Conservation (phyloP, 768 basidiomycete genomes). For the Mycena vitilis region DNA sequence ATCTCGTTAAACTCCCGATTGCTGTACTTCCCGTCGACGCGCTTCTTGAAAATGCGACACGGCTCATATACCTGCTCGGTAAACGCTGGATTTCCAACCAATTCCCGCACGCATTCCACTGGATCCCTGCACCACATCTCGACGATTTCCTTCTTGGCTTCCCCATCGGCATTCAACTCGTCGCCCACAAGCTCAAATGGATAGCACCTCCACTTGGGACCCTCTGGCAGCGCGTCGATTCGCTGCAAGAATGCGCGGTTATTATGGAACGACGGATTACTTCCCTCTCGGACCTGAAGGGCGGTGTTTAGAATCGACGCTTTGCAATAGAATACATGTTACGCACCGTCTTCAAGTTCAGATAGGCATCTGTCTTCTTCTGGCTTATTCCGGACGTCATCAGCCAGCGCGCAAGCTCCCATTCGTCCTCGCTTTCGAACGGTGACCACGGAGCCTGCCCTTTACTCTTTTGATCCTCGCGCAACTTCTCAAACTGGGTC, state of each 20-base stretch:
- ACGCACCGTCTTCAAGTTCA: constrained; percentile 38
- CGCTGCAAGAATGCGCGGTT: constrained; percentile 35
- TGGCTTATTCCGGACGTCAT: constrained; percentile 41
- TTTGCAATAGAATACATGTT: neutral
- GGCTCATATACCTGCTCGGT: constrained; percentile 41
- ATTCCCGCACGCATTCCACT: constrained; percentile 38
- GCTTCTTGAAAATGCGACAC: constrained; percentile 26
- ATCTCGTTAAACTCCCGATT: constrained; percentile 41
- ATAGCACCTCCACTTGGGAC: constrained; percentile 40
- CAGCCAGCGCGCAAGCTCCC: constrained; percentile 48
- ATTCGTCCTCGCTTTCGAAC: constrained; percentile 45
- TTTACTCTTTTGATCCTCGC: constrained; percentile 20
- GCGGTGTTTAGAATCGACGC: neutral
- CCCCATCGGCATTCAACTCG: constrained; percentile 19
- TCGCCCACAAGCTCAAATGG: constrained; percentile 38
- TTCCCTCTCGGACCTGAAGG: constrained; percentile 4
- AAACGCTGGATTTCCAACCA: constrained; percentile 44
- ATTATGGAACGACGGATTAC: constrained; percentile 25
- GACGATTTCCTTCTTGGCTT: constrained; percentile 22
- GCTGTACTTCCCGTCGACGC: neutral
- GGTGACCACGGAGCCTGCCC: constrained; percentile 40
- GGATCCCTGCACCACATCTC: constrained; percentile 44
- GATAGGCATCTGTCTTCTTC: constrained; percentile 43
- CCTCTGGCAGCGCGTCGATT: constrained; percentile 38
- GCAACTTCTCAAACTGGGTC: constrained; percentile 32